Conservation (phyloP, 2,329 filamentous ascomycete genomes). For the Epichloe baconii region DNA sequence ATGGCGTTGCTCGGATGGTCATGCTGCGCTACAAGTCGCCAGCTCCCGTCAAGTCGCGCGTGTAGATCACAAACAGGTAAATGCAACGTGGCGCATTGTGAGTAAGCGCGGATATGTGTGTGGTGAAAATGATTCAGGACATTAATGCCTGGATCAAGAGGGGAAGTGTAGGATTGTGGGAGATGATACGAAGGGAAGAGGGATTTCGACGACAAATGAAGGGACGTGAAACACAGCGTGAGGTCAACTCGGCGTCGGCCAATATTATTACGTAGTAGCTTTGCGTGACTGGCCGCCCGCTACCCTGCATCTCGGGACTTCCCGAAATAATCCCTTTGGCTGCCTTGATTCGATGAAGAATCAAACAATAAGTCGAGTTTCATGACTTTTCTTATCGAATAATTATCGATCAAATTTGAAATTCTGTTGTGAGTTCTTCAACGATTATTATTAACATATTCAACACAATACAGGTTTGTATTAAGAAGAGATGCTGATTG, state of each 20-base stretch:
- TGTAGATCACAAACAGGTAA: conserved; percentile 2
- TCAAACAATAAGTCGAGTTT: no score
- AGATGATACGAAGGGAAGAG: neutral
- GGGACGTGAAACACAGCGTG: neutral
- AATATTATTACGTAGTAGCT: neutral
- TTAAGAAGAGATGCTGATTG: no score
- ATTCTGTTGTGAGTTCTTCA: no score
- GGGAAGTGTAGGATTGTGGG: neutral
- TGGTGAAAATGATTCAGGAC: neutral
- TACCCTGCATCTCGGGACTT: neutral
- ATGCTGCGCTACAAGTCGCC: conserved; percentile 9
- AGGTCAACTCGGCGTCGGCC: neutral
- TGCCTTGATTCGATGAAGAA: no score
- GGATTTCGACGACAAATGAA: neutral
- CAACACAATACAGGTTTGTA: no score
- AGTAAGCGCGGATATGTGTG: neutral
- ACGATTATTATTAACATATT: no score
- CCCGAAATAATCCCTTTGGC: neutral
- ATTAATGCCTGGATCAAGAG: no score
- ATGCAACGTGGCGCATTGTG: conserved; percentile 8
- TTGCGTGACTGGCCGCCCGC: neutral
- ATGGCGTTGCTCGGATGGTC: conserved; percentile 7
- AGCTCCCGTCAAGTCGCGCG: neutral
- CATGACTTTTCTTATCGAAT: no score
- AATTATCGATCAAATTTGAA: no score